These are phyloP conservation scores for Ceratocystis ficicola DNA, from an alignment of 2,329 filamentous ascomycete genomes.

Conservation along the genomic window DNA sequence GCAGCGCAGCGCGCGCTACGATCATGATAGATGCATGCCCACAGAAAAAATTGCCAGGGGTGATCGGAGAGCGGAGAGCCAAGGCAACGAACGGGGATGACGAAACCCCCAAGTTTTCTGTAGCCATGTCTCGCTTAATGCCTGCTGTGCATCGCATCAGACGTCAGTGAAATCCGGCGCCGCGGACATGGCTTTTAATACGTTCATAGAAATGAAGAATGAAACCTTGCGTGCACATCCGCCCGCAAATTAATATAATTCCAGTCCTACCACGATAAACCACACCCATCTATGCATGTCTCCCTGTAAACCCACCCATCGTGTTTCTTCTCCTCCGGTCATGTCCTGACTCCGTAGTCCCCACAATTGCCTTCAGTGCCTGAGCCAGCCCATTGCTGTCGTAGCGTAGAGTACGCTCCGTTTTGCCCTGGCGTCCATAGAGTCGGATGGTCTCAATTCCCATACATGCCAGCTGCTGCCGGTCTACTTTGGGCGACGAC, in stretches of 20 bases:
- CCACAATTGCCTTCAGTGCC: conserved; percentile 66
- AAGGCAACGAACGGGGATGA: too few species aligned
- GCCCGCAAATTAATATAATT: background rate
- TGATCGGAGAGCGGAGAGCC: too few species aligned
- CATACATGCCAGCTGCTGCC: conserved; percentile 45
- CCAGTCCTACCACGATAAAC: background rate
- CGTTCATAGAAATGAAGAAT: too few species aligned
- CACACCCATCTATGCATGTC: background rate
- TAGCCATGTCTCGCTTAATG: too few species aligned
- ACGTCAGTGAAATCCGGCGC: too few species aligned
- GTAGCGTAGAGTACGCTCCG: conserved; percentile 45
- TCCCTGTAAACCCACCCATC: conserved; percentile 26
- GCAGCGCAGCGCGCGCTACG: background rate
- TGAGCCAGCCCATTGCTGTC: conserved; percentile 63
- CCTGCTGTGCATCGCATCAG: too few species aligned
- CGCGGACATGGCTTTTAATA: too few species aligned
- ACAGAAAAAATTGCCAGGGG: background rate
- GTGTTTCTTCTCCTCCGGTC: conserved; percentile 37
- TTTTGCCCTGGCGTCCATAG: conserved; percentile 51
- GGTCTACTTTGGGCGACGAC: conserved; percentile 58
- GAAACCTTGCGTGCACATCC: background rate
- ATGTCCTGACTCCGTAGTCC: conserved; percentile 35
- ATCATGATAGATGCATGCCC: background rate
- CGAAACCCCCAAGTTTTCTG: too few species aligned
- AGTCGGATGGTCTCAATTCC: conserved; percentile 69